Conservation (phyloP, 2,329 filamentous ascomycete genomes). For the Botrytis pseudocinerea region DNA sequence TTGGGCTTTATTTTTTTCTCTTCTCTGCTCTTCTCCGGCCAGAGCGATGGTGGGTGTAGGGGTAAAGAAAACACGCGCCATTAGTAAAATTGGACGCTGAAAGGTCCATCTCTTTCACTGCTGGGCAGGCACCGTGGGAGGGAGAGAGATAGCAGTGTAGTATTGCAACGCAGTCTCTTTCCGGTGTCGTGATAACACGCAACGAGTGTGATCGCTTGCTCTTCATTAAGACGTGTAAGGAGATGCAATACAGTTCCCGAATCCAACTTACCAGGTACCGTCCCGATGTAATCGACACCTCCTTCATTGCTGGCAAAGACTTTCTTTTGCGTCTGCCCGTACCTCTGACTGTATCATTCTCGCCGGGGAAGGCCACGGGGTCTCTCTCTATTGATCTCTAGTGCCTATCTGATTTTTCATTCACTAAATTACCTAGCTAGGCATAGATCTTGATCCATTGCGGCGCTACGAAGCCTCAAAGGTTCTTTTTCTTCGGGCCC, state of each 20-base stretch:
- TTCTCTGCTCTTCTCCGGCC: neutral
- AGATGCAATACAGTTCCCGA: too few relatives aligned
- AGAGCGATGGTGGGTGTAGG: neutral
- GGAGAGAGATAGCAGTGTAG: too few relatives aligned
- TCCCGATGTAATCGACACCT: too few relatives aligned
- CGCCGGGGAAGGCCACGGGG: neutral
- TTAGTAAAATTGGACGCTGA: neutral
- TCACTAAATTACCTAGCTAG: slow-evolving; percentile 10
- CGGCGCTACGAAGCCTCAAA: slow-evolving; percentile 6
- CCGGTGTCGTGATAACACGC: neutral
- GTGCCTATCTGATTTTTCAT: neutral
- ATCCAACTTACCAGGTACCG: too few relatives aligned
- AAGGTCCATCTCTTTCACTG: neutral
- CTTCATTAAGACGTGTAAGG: too few relatives aligned
- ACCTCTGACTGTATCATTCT: neutral
- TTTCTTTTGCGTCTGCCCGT: neutral
- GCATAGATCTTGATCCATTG: neutral
- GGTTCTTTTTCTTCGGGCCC: slow-evolving; percentile 12
- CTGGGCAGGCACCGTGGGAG: too few relatives aligned
- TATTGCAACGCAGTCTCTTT: neutral
- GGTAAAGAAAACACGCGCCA: neutral
- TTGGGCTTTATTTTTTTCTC: neutral
- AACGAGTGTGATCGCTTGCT: neutral
- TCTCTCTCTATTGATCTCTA: neutral
- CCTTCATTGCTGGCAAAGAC: too few relatives aligned